Base-by-base conservation (phyloP, 2,329 filamentous ascomycete genomes). In the Epichloe gansuensis region DNA sequence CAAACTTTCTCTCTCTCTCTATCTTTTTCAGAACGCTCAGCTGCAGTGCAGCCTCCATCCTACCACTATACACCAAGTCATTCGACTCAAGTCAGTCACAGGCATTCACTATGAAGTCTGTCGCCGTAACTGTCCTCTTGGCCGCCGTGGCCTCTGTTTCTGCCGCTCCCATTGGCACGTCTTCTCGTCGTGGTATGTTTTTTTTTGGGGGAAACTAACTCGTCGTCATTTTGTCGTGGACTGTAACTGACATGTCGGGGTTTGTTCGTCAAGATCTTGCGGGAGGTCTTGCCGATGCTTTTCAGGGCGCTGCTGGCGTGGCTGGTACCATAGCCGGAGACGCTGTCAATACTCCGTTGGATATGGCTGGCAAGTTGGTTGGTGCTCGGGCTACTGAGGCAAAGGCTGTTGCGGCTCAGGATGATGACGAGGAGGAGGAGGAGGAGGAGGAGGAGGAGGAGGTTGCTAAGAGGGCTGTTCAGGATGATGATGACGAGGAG, bases 101-200 rank as follows among this genome's bases (percentile, higher is more conserved):
- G 9, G 31, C 31, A 9, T 31, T 31, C 25, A 48, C 13, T 4
- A 52, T 52, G 51, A 52, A 48, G 45, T 52, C 51, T 23, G 31
- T 43, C 41, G 17, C 45, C 17, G 28, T 52, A n/a, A 23, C 45
- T 21, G 38, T 52, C 15, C 25, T 52, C 13, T 7, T 46, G 44
- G 44, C 44, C n/a, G 51, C 45, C 21, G 50, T 34, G 44, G 44
- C 45, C 6, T 42, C 44, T 2, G 51, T 48, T 13, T 52, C 51
- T 12, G 51, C 51, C 45, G 51, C 45, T 34, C 51, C 51, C 23
- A 11, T 44, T 11, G 23, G 39, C 48, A 31, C 44, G n/a, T 5
- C 21, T 17, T 35, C 13, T 31, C 43, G 44, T n/a, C 50, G 34
- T 41, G 44, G 47, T 49, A 39, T 5, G 35, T 44, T 7, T 12